phyloP scores from a whole-genome alignment of 345 rosid species.

The Euphorbia pulcherrima region DNA sequence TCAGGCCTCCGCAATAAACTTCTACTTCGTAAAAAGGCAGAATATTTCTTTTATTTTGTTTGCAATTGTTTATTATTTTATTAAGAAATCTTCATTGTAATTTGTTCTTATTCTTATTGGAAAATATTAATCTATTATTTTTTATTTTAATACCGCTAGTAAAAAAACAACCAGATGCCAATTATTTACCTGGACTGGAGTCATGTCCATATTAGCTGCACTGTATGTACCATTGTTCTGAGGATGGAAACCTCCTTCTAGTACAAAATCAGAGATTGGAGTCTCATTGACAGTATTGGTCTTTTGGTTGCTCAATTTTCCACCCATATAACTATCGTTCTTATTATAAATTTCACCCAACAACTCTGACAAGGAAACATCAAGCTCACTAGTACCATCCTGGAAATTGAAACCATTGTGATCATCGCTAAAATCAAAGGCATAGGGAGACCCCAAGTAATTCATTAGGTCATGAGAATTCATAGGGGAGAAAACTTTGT shows the following conservation, averaged over 20 bases:
- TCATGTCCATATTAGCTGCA: conserved; percentile 27
- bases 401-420: conserved; percentile 40
- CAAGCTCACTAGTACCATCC: conserved; percentile 57
- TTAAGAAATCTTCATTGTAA: no score
- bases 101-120: no score
- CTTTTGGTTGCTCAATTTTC: conserved; percentile 37
- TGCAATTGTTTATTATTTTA: no score
- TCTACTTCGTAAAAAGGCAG: no score
- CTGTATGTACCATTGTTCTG: conserved; percentile 16
- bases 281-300: conserved; percentile 26
- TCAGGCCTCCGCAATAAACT: no score
- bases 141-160: no score
- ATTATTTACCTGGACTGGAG: conserved; percentile 40
- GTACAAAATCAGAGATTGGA: conserved; percentile 25
- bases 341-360: conserved; percentile 49
- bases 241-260: conserved; percentile 25
- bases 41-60: no score
- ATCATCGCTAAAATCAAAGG: conserved; percentile 65
- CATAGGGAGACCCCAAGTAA: conserved; percentile 51
- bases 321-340: conserved; percentile 42
- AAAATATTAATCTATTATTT: no score
- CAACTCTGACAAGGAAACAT: conserved; percentile 43
- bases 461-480: conserved; percentile 35
- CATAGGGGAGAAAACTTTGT: conserved; percentile 44
- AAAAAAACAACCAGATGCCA: background rate